These are phyloP conservation scores for Raffaelea arxii DNA, from an alignment of 2,329 filamentous ascomycete species.

Conservation along the genomic window DNA sequence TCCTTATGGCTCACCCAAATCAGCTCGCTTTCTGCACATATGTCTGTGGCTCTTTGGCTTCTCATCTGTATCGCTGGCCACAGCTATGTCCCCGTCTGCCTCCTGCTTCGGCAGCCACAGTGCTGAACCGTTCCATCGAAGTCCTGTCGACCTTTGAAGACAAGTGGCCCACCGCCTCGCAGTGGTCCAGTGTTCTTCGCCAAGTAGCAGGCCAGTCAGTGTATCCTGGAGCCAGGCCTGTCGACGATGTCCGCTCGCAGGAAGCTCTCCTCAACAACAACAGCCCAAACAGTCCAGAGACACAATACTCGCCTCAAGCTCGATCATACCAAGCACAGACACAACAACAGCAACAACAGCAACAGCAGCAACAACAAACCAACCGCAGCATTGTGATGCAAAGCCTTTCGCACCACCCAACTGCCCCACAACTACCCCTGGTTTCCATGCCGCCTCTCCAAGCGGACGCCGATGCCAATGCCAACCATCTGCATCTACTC, in stretches of 20 bases:
- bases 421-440: too few species aligned
- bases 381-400: too few species aligned
- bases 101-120: not conserved
- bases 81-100: too few species aligned
- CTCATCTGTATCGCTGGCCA: too few species aligned
- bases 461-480: not conserved
- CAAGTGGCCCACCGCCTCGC: constrained; percentile 5
- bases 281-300: not conserved
- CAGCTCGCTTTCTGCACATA: too few species aligned
- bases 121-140: constrained; percentile 1
- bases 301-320: too few species aligned
- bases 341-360: too few species aligned
- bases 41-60: too few species aligned
- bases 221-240: not conserved
- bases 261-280: constrained; percentile 2
- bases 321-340: too few species aligned
- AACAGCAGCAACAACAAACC: too few species aligned
- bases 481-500: constrained; percentile 1
- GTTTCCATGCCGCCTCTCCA: not conserved
- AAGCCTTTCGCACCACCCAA: too few species aligned
- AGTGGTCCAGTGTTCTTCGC: constrained; percentile 3
- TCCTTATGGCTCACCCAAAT: too few species aligned
- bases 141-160: constrained; percentile 4
- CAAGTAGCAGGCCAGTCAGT: constrained; percentile 2
- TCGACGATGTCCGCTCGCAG: constrained; percentile 5